Base-by-base conservation (phyloP, 2,329 filamentous ascomycete genomes). In the Fusarium solani-melongenae region DNA sequence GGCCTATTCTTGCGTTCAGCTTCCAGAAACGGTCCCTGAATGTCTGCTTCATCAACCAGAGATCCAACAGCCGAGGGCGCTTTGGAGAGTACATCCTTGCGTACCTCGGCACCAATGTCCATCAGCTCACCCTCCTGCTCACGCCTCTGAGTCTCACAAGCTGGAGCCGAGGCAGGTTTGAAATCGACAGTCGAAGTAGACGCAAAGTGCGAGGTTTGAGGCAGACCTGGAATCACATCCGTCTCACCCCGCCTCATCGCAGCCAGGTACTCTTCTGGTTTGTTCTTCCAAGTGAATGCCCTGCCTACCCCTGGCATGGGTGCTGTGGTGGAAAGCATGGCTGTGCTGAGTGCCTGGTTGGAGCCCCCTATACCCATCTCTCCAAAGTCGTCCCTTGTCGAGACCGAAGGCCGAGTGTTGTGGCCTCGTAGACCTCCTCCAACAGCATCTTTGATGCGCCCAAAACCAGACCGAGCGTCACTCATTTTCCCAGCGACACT, bases 391-490 rank as follows among this genome's bases (percentile, higher is more conserved):
- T 92, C 90, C 74, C 85, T 89, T 5, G 77, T 77, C 10, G 81
- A 78, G 11, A 80, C 71, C 5, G 89, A 91, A n/a, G 86, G 85
- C 15, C 88, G 87, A 72, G 82, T 86, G 55, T 79, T 77, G 68
- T 92, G 89, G 2, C 88, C 87, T 71, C 86, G 86, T n/a, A 86
- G 79, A 12, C 84, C 84, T 15, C 87, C 86, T 1, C 94, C 93
- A 38, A 98, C 93, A 4, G 92, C 94, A 79, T 96, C 94, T 79
- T 95, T 95, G 80, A 98, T 95, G 38, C 94, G 91, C 2, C 93
- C 93, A 64, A 98, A 88, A 0, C 95, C 94, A 64, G 92, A 94
- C 55, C 93, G 91, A 53, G 94, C 93, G 81, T 97, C 94, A 71
- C 89, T 93, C 79, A 94, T 92, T 73, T 93, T 92, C 6, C 90